phyloP scores from a whole-genome alignment of 1,139 yeast species.

The Geotrichum armillariae region DNA sequence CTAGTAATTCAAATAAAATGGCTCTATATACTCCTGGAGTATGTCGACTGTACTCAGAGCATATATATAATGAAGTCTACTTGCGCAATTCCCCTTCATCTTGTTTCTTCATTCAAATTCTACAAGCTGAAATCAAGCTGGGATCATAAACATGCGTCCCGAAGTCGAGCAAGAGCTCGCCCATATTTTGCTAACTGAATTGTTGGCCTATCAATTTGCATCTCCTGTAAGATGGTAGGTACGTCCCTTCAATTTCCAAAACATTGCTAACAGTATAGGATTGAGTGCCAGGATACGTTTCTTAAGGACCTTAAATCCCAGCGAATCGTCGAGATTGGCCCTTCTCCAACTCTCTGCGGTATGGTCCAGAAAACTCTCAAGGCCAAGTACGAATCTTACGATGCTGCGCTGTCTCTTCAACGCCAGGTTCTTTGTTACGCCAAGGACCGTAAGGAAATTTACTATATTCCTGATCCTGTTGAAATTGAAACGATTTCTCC shows the following conservation, averaged over 20 bases:
- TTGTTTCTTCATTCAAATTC: too few species aligned
- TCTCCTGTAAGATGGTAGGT: conserved; percentile 94
- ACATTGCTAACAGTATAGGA: conserved; percentile 47
- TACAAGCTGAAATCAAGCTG: too few species aligned
- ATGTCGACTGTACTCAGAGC: too few species aligned
- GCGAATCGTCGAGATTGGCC: conserved; percentile 97
- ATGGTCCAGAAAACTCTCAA: conserved; percentile 98
- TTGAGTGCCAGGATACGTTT: conserved; percentile 97
- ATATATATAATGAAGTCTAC: too few species aligned
- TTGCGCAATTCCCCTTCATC: too few species aligned
- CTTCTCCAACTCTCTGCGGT: conserved; percentile 97
- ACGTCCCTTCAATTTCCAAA: neutral
- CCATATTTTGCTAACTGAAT: conserved; percentile 89
- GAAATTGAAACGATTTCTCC: conserved; percentile 28
- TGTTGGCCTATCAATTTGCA: conserved; percentile 97
- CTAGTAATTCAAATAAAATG: too few species aligned
- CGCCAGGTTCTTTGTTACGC: conserved; percentile 96
- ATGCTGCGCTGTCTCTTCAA: conserved; percentile 93
- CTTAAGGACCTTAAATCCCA: conserved; percentile 93
- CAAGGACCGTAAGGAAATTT: conserved; percentile 80
- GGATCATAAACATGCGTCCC: conserved; percentile 70
- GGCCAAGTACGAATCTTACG: conserved; percentile 95
- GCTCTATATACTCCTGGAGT: too few species aligned
- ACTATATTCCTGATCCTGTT: conserved; percentile 6
- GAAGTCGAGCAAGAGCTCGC: conserved; percentile 98